Evolutionary conservation across 192 early-diverging fungal species (phyloP), one percentile per base, ranked within the genome.

Genomic region (Backusella tuberculispora): DNA sequence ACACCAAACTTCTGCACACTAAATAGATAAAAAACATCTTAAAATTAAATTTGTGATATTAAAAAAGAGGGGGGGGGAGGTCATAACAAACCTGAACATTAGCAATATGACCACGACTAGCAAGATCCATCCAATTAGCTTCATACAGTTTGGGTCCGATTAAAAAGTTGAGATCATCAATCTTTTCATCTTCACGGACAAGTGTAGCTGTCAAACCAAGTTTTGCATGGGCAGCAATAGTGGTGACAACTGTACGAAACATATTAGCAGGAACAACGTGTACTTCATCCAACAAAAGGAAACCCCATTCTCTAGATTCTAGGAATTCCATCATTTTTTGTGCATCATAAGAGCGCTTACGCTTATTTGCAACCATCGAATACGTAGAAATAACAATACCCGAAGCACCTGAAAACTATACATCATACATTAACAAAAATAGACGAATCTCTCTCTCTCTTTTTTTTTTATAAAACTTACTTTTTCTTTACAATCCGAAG

Each of bases 41-140:
- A 68, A 42, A 26, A 34, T 29, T 37, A 60, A 79, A n/a, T 5
- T 82, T 41, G 72, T 42, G 10, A 13, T 83, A 79, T 63, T 37
- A 53, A 2, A 34, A 34, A 34, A 34, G 2, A 34, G 2, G 29
- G 29, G 29, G 29, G 29, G 29, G 2, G 42, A n/a, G 42, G 0
- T 1, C 38, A 38, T 41, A 66, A 13, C 29, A 60, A 76, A 80
- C 78, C 74, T 96, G 93, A 45, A 99, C 98, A 42, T 94, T 96
- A 3, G 98, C 98, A 87, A 99, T 99, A 78, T 96, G 95, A 37
- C 98, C 98, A 79, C 93, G 90, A 38, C 88, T 92, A n/a, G 97
- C 95, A 69, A 99, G 79, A 78, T 99, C 98, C 95, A 98, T 94
- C 98, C 98, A 99, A 79, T 99, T 99, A 15, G 98, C 98, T 80